Percentiles rank a stretch among this genome's conserved stretches.
Conservation (phyloP, 75 land plant genomes). For the Ceratopteris richardii region DNA sequence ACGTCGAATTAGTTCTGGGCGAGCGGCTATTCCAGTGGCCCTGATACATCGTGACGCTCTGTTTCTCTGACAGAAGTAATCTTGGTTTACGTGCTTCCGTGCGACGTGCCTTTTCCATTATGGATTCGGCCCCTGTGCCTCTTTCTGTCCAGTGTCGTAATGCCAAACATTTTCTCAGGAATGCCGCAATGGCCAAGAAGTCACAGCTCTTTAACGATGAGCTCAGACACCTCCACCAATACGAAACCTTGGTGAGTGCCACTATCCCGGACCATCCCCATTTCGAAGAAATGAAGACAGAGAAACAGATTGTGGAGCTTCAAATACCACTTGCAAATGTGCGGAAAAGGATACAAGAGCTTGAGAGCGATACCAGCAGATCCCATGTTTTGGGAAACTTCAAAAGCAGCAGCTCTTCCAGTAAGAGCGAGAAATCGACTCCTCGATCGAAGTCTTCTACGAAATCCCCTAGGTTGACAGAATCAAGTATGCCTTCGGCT, state of each 20-base stretch:
- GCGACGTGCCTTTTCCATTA: neutral
- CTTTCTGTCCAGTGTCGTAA: slow-evolving; percentile 35
- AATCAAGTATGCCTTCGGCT: neutral
- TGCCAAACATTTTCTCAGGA: slow-evolving; percentile 23
- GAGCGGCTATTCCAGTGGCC: neutral
- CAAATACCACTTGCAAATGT: slow-evolving; percentile 14
- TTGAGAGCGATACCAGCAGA: slow-evolving; percentile 5
- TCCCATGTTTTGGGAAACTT: neutral
- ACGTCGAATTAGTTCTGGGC: neutral
- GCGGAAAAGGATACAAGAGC: slow-evolving; percentile 18
- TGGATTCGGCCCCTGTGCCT: slow-evolving; percentile 32
- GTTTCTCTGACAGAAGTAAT: neutral
- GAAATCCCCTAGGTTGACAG: neutral
- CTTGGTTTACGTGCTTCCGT: neutral
- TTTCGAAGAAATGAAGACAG: slow-evolving; percentile 17
- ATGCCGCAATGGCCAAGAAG: slow-evolving; percentile 21
- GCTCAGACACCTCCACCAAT: slow-evolving; percentile 22
- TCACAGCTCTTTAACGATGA: slow-evolving; percentile 18
- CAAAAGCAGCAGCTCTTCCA: neutral
- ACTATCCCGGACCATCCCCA: slow-evolving; percentile 31
- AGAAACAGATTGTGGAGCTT: slow-evolving; percentile 22
- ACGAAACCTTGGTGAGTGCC: slow-evolving; percentile 11
- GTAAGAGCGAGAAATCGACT: neutral
- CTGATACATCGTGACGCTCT: neutral
- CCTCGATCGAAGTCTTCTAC: neutral